Evolutionary conservation across 257 asterid species (phyloP).

Genomic region (Ophiorrhiza pumila): DNA sequence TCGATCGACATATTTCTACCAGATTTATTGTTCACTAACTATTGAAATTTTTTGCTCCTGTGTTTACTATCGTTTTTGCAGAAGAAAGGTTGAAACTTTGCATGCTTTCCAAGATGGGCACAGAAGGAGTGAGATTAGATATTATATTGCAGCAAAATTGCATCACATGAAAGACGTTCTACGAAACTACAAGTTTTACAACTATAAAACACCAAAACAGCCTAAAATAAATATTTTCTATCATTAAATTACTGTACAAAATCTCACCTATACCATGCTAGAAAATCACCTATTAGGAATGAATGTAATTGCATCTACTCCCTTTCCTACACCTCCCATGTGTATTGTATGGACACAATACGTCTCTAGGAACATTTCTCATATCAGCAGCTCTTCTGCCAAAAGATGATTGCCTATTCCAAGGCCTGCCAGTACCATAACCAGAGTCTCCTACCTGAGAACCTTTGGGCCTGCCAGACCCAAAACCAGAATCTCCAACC

Average conservation of each 20-base stretch:
- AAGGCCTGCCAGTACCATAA: conserved; percentile 47
- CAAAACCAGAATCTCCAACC: conserved; percentile 23
- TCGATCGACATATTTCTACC: too few species aligned
- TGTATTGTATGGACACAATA: conserved; percentile 56
- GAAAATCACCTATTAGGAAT: conserved; percentile 27
- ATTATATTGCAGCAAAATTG: background rate
- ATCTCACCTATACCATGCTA: conserved; percentile 18
- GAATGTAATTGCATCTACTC: conserved; percentile 59
- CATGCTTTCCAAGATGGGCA: background rate
- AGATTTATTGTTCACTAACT: too few species aligned
- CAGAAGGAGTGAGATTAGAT: background rate
- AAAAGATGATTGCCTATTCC: conserved; percentile 62
- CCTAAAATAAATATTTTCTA: conserved; percentile 19
- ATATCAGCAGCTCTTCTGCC: conserved; percentile 36
- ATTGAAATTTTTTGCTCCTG: too few species aligned
- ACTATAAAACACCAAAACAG: conserved; percentile 15
- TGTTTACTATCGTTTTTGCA: too few species aligned
- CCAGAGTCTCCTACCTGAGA: conserved; percentile 45
- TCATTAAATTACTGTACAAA: conserved; percentile 31
- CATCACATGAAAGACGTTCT: conserved; percentile 2
- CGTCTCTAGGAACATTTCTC: conserved; percentile 32
- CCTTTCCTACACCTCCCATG: conserved; percentile 81
- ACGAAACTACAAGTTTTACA: conserved; percentile 36
- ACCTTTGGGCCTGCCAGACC: conserved; percentile 21
- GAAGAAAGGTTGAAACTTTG: too few species aligned